phyloP scores from a whole-genome alignment of 805 yeast species.

The Millerozyma miso region DNA sequence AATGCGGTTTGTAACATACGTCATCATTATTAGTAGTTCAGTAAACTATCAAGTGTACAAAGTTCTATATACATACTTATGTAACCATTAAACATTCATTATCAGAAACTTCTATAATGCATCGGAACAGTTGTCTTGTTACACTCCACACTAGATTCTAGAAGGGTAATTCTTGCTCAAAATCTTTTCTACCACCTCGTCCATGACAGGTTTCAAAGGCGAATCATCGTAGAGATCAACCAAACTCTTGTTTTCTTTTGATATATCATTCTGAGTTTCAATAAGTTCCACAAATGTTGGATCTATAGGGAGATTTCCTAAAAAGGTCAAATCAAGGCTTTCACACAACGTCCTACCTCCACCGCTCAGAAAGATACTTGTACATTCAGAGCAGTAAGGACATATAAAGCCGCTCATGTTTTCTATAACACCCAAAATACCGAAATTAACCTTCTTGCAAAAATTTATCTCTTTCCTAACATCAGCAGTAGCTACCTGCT shows the following conservation, averaged over 20 bases:
- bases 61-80: not conserved
- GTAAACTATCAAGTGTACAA: not conserved
- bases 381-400: slow-evolving; percentile 88
- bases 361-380: slow-evolving; percentile 88
- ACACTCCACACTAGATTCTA: slow-evolving; percentile 10
- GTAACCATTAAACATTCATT: not conserved
- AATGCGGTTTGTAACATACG: not conserved
- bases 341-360: slow-evolving; percentile 80
- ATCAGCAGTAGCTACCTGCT: slow-evolving; percentile 87
- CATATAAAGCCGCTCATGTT: slow-evolving; percentile 97
- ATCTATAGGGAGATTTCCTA: slow-evolving; percentile 91
- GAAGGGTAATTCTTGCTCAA: slow-evolving; percentile 27
- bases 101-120: not conserved
- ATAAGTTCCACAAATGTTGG: slow-evolving; percentile 85
- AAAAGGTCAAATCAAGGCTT: slow-evolving; percentile 55
- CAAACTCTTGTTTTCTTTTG: slow-evolving; percentile 17
- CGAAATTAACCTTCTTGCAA: slow-evolving; percentile 79
- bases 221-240: slow-evolving; percentile 32
- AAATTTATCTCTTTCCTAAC: slow-evolving; percentile 92
- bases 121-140: not conserved
- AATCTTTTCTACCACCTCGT: slow-evolving; percentile 30
- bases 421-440: slow-evolving; percentile 82
- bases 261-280: slow-evolving; percentile 54
- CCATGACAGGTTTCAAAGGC: slow-evolving; percentile 36
- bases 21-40: not conserved